Conservation (phyloP, 768 basidiomycete genomes). For the Leccinum disarticulatum region DNA sequence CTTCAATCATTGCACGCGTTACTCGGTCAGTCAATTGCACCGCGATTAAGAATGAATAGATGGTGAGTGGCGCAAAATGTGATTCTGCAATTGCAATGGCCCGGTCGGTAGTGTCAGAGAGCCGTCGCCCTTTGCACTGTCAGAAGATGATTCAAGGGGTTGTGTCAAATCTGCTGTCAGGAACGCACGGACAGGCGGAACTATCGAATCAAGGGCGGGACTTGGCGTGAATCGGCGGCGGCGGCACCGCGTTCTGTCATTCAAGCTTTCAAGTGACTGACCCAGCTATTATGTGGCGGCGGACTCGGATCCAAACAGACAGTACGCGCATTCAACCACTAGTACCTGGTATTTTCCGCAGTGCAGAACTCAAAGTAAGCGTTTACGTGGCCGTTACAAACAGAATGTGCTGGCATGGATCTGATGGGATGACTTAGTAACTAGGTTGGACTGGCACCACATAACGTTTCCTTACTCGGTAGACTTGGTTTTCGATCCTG, state of each 20-base stretch:
- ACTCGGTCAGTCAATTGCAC: neutral
- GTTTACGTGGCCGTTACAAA: neutral
- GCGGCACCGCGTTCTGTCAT: neutral
- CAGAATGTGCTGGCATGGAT: no score
- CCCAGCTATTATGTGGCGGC: neutral
- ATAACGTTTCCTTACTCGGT: neutral
- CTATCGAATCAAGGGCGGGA: neutral
- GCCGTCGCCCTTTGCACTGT: neutral
- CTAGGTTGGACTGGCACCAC: neutral
- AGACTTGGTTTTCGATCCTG: neutral
- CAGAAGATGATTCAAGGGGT: neutral
- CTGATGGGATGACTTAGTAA: neutral
- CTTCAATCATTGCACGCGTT: neutral
- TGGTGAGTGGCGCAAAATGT: neutral
- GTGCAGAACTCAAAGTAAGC: neutral
- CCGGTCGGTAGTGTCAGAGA: neutral
- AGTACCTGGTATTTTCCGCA: neutral
- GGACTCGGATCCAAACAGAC: neutral
- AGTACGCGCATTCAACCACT: neutral
- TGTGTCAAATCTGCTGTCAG: neutral
- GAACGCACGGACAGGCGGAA: neutral
- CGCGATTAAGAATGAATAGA: neutral
- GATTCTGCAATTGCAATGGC: neutral
- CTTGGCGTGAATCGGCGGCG: neutral
- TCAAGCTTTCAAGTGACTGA: neutral